These are phyloP conservation scores for Recurvomyces mirabilis DNA, from an alignment of 495 filamentous ascomycete species.

Conservation along the genomic window DNA sequence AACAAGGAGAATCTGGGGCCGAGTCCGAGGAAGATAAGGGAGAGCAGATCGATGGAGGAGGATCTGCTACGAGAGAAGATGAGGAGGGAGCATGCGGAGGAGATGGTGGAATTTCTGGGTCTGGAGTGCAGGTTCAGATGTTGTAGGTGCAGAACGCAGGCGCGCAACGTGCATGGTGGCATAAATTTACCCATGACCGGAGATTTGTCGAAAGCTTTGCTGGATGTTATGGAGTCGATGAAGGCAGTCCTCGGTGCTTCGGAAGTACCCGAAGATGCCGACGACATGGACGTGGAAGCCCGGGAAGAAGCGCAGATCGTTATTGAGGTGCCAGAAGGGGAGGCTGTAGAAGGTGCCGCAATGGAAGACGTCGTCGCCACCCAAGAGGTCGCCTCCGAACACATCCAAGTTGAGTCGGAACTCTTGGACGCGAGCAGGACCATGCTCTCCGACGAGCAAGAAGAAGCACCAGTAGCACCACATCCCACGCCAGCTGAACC, in stretches of 20 bases:
- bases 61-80: conserved; percentile 55
- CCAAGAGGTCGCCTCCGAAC: not conserved
- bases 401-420: conserved; percentile 14
- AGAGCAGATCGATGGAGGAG: conserved; percentile 47
- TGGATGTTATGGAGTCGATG: conserved; percentile 23
- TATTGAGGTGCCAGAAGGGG: not conserved
- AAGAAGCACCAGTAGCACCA: conserved; percentile 2
- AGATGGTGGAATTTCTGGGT: conserved; percentile 69
- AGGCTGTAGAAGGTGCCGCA: not conserved
- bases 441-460: conserved; percentile 4
- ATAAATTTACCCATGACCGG: not conserved
- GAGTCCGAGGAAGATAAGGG: conserved; percentile 20
- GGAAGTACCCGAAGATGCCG: not conserved
- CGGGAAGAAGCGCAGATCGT: conserved; percentile 1
- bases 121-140: conserved; percentile 66
- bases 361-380: not conserved
- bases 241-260: conserved; percentile 15
- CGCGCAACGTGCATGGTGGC: not conserved
- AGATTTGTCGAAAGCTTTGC: conserved; percentile 21
- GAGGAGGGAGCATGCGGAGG: conserved; percentile 54
- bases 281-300: conserved; percentile 16
- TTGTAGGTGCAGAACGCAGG: conserved; percentile 49
- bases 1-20: conserved; percentile 32
- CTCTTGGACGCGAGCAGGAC: conserved; percentile 16
- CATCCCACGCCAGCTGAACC: conserved; percentile 1